phyloP scores from a whole-genome alignment of 257 asterid genomes.

The Nicotiana undulata region DNA sequence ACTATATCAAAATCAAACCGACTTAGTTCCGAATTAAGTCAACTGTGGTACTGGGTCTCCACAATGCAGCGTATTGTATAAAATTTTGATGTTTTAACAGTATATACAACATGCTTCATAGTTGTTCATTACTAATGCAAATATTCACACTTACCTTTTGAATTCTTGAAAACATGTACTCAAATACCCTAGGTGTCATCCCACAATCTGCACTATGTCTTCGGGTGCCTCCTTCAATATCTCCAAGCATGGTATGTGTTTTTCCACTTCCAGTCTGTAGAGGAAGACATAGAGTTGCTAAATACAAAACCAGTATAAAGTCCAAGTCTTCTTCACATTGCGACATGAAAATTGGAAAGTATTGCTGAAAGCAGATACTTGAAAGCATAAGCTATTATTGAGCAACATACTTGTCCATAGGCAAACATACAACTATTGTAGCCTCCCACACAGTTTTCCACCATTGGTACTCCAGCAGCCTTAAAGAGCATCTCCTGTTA shows the following conservation, averaged over 20 bases:
- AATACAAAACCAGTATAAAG: not conserved
- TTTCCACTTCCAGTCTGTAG: slow-evolving; percentile 96
- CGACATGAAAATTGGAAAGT: not conserved
- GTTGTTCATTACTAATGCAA: slow-evolving; percentile 1
- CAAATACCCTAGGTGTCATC: slow-evolving; percentile 95
- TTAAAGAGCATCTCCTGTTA: slow-evolving; percentile 83
- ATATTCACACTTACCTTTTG: slow-evolving; percentile 49
- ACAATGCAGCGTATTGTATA: not conserved
- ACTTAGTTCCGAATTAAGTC: not conserved
- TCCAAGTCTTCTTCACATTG: not conserved
- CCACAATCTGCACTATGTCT: slow-evolving; percentile 94
- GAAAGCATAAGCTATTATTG: not conserved
- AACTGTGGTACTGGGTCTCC: not conserved
- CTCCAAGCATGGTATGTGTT: slow-evolving; percentile 99
- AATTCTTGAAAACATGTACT: slow-evolving; percentile 86
- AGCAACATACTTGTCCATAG: slow-evolving; percentile 80
- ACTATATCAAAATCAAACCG: not conserved
- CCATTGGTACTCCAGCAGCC: slow-evolving; percentile 92
- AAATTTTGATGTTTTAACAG: not conserved
- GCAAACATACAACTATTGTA: slow-evolving; percentile 99
- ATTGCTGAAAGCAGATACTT: not conserved
- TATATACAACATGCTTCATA: not conserved
- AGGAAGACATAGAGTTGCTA: not conserved
- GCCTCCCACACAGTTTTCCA: slow-evolving; percentile 93
- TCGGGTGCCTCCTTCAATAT: slow-evolving; percentile 88